Evolutionary conservation across 1,284 basidiomycete species (phyloP).

Genomic region (Microbotryum scabiosae): DNA sequence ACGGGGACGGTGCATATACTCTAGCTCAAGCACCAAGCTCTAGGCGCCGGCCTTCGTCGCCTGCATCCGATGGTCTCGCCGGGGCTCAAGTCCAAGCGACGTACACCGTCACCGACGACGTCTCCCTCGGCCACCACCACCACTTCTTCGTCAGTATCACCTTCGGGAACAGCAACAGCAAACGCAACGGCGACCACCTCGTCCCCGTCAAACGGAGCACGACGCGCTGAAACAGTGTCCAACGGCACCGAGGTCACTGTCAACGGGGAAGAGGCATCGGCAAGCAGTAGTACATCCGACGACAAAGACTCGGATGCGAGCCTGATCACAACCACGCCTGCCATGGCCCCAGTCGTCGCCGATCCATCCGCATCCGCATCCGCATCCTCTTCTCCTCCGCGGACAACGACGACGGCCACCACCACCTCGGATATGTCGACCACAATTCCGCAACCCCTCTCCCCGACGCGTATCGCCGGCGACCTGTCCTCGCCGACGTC

Average conservation of each 20-base stretch:
- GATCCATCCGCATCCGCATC: background rate
- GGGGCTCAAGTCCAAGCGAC: too few relatives aligned
- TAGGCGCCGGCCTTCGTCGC: too few relatives aligned
- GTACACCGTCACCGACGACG: too few relatives aligned
- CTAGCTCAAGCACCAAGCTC: too few relatives aligned
- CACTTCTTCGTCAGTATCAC: background rate
- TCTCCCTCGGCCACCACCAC: too few relatives aligned
- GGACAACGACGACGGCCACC: too few relatives aligned
- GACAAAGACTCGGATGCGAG: too few relatives aligned
- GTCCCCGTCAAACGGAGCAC: background rate
- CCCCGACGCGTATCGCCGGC: background rate
- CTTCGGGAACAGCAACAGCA: background rate
- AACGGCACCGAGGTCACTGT: background rate
- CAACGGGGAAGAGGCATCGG: background rate
- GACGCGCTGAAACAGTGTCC: background rate
- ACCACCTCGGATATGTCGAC: background rate
- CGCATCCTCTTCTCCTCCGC: background rate
- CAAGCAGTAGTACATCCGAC: too few relatives aligned
- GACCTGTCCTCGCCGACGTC: background rate
- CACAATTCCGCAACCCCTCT: background rate
- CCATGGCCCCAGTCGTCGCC: background rate
- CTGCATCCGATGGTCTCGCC: too few relatives aligned
- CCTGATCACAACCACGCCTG: too few relatives aligned
- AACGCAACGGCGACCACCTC: background rate
- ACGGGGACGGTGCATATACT: too few relatives aligned